Evolutionary conservation across 208 protist genomes (phyloP).

Genomic region (Sergeia podlipaevii): DNA sequence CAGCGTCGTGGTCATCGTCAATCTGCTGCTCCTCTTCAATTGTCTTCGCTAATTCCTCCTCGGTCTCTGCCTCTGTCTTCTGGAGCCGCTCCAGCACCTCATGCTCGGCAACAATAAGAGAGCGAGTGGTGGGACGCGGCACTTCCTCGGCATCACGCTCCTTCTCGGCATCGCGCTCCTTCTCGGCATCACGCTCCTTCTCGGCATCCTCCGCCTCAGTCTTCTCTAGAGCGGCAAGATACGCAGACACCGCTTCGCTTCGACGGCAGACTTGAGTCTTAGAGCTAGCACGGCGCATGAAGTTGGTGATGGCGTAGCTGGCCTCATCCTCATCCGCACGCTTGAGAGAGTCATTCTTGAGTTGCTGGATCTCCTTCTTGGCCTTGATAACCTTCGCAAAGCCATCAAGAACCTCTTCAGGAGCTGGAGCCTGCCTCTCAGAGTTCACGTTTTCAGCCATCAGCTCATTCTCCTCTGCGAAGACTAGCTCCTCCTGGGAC

Average conservation of each 20-base stretch:
- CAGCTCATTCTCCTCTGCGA: background rate
- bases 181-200: background rate
- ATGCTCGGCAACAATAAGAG: background rate
- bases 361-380: constrained; percentile 7
- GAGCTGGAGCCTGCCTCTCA: no score
- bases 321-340: background rate
- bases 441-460: background rate
- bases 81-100: background rate
- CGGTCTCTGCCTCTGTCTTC: no score
- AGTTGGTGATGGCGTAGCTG: constrained; percentile 4
- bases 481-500: background rate
- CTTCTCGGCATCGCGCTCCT: background rate
- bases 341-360: background rate
- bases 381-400: constrained; percentile 14
- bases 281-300: constrained; percentile 1
- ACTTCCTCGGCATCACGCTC: background rate
- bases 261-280: background rate
- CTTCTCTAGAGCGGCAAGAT: background rate
- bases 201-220: background rate
- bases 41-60: no score
- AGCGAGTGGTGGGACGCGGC: background rate
- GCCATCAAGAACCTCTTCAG: constrained; percentile 6
- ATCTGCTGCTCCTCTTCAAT: no score
- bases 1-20: no score
- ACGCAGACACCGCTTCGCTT: background rate